Conservation (phyloP, 805 yeast genomes). For the Candida ovalis region DNA sequence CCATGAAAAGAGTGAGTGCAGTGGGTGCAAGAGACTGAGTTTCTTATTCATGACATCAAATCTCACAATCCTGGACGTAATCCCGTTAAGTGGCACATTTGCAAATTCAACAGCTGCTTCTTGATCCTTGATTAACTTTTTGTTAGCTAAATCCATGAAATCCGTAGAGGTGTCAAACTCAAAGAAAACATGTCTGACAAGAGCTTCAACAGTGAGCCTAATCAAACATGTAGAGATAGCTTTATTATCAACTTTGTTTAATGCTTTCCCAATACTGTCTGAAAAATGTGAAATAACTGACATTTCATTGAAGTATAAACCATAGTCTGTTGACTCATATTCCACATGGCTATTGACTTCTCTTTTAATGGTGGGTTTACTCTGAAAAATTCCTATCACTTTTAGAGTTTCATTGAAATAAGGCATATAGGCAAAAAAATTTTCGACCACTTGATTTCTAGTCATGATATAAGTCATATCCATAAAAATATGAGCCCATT, state of each 20-base stretch:
- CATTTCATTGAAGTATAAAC: constrained; percentile 62
- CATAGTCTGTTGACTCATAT: constrained; percentile 83
- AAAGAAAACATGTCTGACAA: constrained; percentile 11
- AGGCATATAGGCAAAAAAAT: constrained; percentile 39
- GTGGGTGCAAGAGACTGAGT: constrained; percentile 75
- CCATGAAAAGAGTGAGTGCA: constrained; percentile 72
- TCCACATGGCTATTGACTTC: constrained; percentile 83
- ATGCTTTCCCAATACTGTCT: constrained; percentile 48
- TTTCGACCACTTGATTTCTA: constrained; percentile 54
- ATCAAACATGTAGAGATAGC: constrained; percentile 8
- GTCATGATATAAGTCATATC: constrained; percentile 77
- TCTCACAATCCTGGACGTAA: constrained; percentile 27
- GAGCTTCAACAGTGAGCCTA: constrained; percentile 9
- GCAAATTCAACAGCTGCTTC: constrained; percentile 22
- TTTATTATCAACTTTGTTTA: constrained; percentile 24
- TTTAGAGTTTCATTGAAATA: constrained; percentile 62
- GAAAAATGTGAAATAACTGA: constrained; percentile 64
- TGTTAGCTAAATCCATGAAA: background rate
- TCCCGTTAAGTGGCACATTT: constrained; percentile 19
- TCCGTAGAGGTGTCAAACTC: constrained; percentile 8
- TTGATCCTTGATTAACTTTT: constrained; percentile 18
- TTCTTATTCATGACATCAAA: constrained; percentile 43
- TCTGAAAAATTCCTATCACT: constrained; percentile 66
- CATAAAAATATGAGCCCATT: constrained; percentile 74
- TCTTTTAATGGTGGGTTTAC: constrained; percentile 68